Evolutionary conservation across 2,329 filamentous ascomycete species (phyloP).

Genomic region (Blastomyces emzantsi): DNA sequence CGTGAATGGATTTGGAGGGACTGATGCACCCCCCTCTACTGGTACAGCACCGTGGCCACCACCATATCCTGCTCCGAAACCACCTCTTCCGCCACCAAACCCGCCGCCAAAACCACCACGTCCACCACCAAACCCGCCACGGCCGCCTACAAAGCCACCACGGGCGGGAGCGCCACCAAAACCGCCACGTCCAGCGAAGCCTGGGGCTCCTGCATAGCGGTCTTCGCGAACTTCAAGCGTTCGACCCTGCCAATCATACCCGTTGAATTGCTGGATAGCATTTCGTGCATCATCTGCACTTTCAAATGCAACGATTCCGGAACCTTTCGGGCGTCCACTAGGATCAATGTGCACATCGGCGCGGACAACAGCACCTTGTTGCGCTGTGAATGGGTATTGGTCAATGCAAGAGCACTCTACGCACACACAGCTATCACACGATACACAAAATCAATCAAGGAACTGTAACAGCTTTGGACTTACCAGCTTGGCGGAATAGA

Average conservation of each 20-base stretch:
- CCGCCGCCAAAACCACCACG: slow-evolving; percentile 52
- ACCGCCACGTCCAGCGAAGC: slow-evolving; percentile 35
- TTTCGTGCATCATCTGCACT: slow-evolving; percentile 89
- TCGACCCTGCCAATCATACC: slow-evolving; percentile 96
- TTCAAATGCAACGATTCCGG: slow-evolving; percentile 95
- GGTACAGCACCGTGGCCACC: slow-evolving; percentile 34
- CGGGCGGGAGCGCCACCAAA: slow-evolving; percentile 34
- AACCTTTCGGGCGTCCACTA: slow-evolving; percentile 90
- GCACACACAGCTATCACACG: slow-evolving; percentile 8
- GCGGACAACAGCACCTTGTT: slow-evolving; percentile 71
- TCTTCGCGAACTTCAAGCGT: slow-evolving; percentile 92
- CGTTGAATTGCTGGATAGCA: slow-evolving; percentile 95
- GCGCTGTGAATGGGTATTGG: slow-evolving; percentile 28
- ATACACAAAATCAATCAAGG: slow-evolving; percentile 1
- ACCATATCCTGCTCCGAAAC: slow-evolving; percentile 40
- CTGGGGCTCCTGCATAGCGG: slow-evolving; percentile 59
- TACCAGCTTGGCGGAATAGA: slow-evolving; percentile 95
- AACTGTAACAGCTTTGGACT: slow-evolving; percentile 36
- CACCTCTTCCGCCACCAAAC: slow-evolving; percentile 38
- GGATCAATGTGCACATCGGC: slow-evolving; percentile 90
- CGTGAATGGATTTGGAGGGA: slow-evolving; percentile 75
- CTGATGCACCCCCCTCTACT: slow-evolving; percentile 37
- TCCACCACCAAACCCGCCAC: slow-evolving; percentile 45
- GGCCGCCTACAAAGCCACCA: slow-evolving; percentile 50
- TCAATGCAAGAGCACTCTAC: slow-evolving; percentile 23